A percentile compares a stretch with the other conserved stretches of the same genome.
These are phyloP conservation scores for Aspergillus sp. DNA, from an alignment of 2,329 filamentous ascomycete species.

Conservation along the genomic window DNA sequence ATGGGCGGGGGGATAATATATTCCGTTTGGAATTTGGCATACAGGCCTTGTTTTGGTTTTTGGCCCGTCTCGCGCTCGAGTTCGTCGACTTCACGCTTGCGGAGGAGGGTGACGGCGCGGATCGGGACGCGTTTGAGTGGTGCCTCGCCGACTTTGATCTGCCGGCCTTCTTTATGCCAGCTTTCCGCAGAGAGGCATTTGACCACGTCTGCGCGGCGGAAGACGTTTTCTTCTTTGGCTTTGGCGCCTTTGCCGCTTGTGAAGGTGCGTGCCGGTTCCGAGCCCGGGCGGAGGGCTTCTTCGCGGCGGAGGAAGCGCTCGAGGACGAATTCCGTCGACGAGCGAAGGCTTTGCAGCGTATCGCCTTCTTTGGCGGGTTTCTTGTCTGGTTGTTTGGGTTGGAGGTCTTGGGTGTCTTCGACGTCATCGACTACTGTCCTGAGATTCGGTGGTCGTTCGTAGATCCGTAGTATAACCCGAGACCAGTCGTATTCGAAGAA, in stretches of 20 bases:
- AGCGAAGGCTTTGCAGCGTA: slow-evolving; percentile 81
- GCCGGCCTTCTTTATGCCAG: slow-evolving; percentile 94
- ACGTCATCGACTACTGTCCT: slow-evolving; percentile 65
- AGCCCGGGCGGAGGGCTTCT: slow-evolving; percentile 67
- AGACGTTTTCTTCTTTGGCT: slow-evolving; percentile 70
- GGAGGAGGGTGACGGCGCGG: slow-evolving; percentile 78
- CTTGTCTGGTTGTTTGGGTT: slow-evolving; percentile 62
- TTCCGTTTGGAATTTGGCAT: slow-evolving; percentile 75
- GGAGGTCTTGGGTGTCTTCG: slow-evolving; percentile 71
- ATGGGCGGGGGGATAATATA: slow-evolving; percentile 93
- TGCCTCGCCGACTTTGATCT: slow-evolving; percentile 58
- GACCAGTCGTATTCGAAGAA: slow-evolving; percentile 87
- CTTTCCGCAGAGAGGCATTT: slow-evolving; percentile 86
- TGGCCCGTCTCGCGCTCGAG: slow-evolving; percentile 68
- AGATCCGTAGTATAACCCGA: slow-evolving; percentile 66
- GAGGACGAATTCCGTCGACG: slow-evolving; percentile 75
- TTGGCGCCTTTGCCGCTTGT: slow-evolving; percentile 65
- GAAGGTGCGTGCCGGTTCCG: slow-evolving; percentile 66
- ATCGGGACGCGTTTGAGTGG: slow-evolving; percentile 84
- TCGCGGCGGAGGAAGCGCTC: slow-evolving; percentile 83
- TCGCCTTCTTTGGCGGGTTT: slow-evolving; percentile 66
- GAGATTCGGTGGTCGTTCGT: slow-evolving; percentile 47
- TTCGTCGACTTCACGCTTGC: slow-evolving; percentile 83
- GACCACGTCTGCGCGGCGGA: slow-evolving; percentile 67
- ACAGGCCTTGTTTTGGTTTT: slow-evolving; percentile 81